Percentiles rank a stretch among this genome's conserved stretches.
phyloP scores from a whole-genome alignment of 2,329 filamentous ascomycete genomes.

The Colletotrichum kahawae region DNA sequence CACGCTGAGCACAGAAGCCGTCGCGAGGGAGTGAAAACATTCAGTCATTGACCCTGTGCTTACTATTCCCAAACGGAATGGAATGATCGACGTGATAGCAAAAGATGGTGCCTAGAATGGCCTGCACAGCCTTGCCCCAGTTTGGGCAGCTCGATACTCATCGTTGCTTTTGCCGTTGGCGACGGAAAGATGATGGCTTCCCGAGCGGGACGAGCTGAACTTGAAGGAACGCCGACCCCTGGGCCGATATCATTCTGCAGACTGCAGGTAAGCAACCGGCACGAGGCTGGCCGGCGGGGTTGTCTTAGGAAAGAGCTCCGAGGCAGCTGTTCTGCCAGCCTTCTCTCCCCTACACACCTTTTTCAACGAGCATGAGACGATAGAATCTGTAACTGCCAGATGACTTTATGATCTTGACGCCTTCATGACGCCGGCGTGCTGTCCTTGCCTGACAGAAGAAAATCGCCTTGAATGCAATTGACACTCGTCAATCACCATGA shows the following conservation, averaged over 20 bases:
- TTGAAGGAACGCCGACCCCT: background rate
- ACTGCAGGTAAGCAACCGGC: background rate
- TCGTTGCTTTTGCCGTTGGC: background rate
- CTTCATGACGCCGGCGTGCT: background rate
- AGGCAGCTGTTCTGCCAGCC: background rate
- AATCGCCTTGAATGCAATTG: background rate
- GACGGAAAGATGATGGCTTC: background rate
- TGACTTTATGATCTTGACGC: background rate
- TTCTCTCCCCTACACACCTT: background rate
- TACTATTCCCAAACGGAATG: background rate
- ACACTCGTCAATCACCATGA: background rate
- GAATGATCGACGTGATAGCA: background rate
- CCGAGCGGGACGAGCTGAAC: background rate
- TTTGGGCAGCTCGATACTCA: background rate
- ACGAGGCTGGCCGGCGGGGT: background rate
- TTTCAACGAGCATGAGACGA: background rate
- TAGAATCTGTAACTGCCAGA: background rate
- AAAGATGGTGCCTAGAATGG: background rate
- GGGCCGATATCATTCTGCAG: background rate
- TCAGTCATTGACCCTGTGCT: background rate
- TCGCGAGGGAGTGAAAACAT: background rate
- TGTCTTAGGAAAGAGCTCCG: background rate
- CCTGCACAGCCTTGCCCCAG: background rate
- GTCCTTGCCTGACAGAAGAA: background rate
- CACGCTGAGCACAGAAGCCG: background rate